These are phyloP conservation scores for Schoenoplectus tabernaemontani DNA, from an alignment of 202 grass and related monocot genomes.

Conservation along the genomic window DNA sequence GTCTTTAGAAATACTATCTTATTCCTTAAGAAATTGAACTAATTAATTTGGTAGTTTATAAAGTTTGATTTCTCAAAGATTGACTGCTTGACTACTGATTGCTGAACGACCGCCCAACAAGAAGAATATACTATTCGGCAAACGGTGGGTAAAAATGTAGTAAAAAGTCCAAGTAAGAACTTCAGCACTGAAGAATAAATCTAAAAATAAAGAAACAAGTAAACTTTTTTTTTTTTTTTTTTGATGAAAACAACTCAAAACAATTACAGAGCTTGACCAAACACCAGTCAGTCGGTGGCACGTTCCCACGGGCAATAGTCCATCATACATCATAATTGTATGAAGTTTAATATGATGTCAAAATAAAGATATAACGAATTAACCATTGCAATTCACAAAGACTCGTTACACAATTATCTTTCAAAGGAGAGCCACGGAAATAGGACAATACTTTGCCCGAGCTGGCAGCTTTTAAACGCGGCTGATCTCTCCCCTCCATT, in stretches of 20 bases:
- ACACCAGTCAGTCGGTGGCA: conserved; percentile 21
- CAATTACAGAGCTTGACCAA: conserved; percentile 1
- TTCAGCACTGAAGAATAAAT: background rate
- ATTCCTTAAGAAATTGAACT: background rate
- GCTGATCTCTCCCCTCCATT: background rate
- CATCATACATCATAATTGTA: background rate
- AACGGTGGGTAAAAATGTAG: background rate
- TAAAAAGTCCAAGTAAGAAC: background rate
- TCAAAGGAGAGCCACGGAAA: background rate
- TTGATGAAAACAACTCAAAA: conserved; percentile 13
- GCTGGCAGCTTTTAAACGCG: conserved; percentile 26
- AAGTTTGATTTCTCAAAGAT: background rate
- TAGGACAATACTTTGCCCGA: background rate
- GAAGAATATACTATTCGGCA: background rate
- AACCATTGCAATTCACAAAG: background rate
- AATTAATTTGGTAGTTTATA: background rate
- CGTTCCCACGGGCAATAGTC: conserved; percentile 19
- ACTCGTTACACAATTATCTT: background rate
- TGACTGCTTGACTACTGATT: background rate
- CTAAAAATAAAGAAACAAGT: background rate
- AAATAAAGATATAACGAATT: background rate
- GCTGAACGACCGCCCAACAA: background rate
- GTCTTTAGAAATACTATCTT: background rate
- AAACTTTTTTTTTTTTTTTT: too few relatives aligned
- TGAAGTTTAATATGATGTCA: too few relatives aligned